Percentiles rank a stretch among this genome's conserved stretches.
phyloP scores from a whole-genome alignment of 495 filamentous ascomycete genomes.

The Trichocladium antarcticum region DNA sequence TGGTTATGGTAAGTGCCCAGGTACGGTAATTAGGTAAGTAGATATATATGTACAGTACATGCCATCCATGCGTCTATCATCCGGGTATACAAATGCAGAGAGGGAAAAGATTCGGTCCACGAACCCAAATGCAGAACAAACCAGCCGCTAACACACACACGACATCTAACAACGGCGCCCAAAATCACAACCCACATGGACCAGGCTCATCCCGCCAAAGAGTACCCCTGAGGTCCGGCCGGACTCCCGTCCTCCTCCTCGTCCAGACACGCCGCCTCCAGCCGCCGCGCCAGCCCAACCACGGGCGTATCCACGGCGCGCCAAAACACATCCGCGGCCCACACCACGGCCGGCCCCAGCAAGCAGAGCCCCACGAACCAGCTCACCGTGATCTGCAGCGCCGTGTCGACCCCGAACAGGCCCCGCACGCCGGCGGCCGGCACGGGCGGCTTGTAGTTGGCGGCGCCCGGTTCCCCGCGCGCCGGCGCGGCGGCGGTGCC shows the following conservation, averaged over 20 bases:
- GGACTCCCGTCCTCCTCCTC: constrained; percentile 13
- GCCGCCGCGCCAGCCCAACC: constrained; percentile 44
- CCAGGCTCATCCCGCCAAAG: constrained; percentile 11
- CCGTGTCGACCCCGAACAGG: constrained; percentile 41
- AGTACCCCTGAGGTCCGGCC: constrained; percentile 14
- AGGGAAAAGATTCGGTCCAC: no score
- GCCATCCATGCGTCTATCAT: no score
- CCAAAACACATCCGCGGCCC: constrained; percentile 50
- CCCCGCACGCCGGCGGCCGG: constrained; percentile 38
- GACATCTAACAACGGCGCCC: no score
- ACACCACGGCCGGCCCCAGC: constrained; percentile 43
- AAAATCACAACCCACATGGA: not conserved
- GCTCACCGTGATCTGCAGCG: constrained; percentile 40
- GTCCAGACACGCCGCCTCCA: constrained; percentile 35
- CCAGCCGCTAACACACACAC: no score
- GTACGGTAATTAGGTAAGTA: no score
- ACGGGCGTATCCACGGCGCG: constrained; percentile 47
- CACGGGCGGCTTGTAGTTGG: constrained; percentile 19
- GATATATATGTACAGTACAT: no score
- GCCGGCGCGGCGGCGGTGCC: constrained; percentile 16
- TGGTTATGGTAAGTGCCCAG: no score
- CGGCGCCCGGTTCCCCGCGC: constrained; percentile 12
- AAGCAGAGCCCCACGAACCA: constrained; percentile 42
- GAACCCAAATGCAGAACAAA: no score
- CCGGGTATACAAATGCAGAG: no score